Evolutionary conservation across 1,284 basidiomycete genomes (phyloP), one percentile per base, ranked within the genome.

Genomic region (Gymnopus androsaceus): DNA sequence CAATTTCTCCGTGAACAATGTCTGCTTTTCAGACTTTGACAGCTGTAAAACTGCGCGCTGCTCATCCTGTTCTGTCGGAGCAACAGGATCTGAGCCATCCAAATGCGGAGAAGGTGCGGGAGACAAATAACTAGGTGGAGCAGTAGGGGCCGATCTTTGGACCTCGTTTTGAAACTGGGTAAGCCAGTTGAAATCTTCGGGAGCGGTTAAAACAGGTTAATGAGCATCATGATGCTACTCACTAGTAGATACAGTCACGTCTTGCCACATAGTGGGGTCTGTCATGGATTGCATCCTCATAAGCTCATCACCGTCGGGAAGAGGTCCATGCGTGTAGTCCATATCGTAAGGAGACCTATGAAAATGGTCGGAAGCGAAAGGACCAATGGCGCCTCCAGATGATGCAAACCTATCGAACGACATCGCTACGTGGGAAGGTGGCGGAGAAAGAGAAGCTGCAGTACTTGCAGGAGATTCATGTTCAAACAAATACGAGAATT

Each of bases 321-420:
- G 42, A 14, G 47, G n/a, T 31, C 33, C 30, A n/a, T n/a, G n/a
- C 14, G 27, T 30, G 31, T 56, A 56, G 33, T 50, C 54, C 48
- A 41, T 50, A 25, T 42, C 40, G 27, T 45, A 48, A 25, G 41
- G 34, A 30, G 38, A 41, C 17, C 49, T 36, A 42, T 28, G 25
- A 23, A 52, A 21, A n/a, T 17, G 45, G 21, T 53, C 31, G 5
- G 56, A 51, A 23, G 46, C 23, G 44, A 59, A 59, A 15, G 57
- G 54, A 37, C 56, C 57, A 33, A 53, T 47, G 17, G 17, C 50
- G 5, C 53, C 54, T 17, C 42, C 47, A 8, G 51, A 30, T 25
- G 77, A 74, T 4, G 76, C 75, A 59, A 81, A 80, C 49, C 68
- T 73, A 49, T 81, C 76, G 60, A 81, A 81, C 1, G 78, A 79